Conservation (phyloP, 345 rosid species). For the Turritis glabra region DNA sequence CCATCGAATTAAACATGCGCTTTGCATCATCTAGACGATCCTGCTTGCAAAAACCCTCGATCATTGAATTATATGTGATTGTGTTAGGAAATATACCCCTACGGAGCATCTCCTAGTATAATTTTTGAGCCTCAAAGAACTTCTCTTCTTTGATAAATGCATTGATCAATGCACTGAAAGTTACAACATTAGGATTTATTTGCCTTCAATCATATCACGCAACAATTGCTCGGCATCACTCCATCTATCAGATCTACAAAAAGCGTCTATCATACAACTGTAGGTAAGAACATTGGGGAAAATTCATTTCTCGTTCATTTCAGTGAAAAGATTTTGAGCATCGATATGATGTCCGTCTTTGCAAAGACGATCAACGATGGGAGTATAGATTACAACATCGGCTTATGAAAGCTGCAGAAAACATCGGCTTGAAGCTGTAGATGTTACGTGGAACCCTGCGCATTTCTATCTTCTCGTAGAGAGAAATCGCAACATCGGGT, state of each 20-base stretch:
- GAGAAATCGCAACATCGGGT: not conserved
- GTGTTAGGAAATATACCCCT: not conserved
- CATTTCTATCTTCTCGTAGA: not conserved
- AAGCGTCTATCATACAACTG: not conserved
- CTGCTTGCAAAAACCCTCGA: not conserved
- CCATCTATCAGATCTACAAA: not conserved
- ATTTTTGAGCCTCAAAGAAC: conserved; percentile 25
- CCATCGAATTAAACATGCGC: not conserved
- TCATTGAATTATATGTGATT: not conserved
- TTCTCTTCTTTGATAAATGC: not conserved
- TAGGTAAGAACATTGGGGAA: not conserved
- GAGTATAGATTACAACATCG: not conserved
- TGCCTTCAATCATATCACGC: not conserved
- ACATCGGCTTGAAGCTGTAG: conserved; percentile 1
- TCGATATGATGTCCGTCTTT: not conserved
- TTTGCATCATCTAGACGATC: not conserved
- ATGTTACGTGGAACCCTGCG: not conserved
- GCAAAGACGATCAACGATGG: conserved; percentile 6
- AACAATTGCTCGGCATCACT: not conserved
- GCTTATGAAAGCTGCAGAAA: not conserved
- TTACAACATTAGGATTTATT: not conserved
- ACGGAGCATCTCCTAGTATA: conserved; percentile 11
- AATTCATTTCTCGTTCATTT: not conserved
- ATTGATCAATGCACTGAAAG: not conserved
- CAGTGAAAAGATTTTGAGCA: not conserved